These are phyloP conservation scores for Tricholoma matsutake DNA, from an alignment of 768 basidiomycete genomes.

Conservation along the genomic window DNA sequence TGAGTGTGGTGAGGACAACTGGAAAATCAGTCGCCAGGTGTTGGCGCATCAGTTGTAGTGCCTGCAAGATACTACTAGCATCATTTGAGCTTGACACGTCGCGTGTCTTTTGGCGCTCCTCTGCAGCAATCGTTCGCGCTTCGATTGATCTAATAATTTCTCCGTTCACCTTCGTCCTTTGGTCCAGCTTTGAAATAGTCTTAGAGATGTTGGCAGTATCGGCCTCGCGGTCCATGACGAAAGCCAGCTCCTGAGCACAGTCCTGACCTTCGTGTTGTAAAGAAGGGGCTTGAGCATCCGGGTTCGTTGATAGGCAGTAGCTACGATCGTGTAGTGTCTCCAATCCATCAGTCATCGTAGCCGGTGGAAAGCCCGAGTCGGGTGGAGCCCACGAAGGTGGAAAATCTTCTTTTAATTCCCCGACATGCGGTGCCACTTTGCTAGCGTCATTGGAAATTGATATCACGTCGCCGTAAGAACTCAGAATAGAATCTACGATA, in stretches of 20 bases:
- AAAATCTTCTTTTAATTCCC: neutral
- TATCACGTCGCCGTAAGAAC: slow-evolving; percentile 19
- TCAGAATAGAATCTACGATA: slow-evolving; percentile 22
- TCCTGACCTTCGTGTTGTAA: slow-evolving; percentile 12
- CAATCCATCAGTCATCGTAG: neutral
- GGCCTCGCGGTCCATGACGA: neutral
- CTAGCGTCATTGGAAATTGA: neutral
- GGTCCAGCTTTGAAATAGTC: slow-evolving; percentile 13
- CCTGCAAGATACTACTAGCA: neutral
- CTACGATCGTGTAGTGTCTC: slow-evolving; percentile 10
- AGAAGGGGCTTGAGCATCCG: slow-evolving; percentile 11
- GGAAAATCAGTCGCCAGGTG: slow-evolving; percentile 39
- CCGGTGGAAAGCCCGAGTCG: neutral
- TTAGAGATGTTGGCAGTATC: slow-evolving; percentile 4
- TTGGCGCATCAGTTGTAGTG: slow-evolving; percentile 20
- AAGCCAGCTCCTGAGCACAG: slow-evolving; percentile 11
- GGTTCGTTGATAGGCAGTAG: slow-evolving; percentile 1
- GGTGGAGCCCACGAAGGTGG: neutral
- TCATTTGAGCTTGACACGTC: slow-evolving; percentile 1
- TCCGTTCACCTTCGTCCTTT: slow-evolving; percentile 6
- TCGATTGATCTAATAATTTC: slow-evolving; percentile 4
- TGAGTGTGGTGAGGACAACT: slow-evolving; percentile 30
- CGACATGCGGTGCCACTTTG: neutral
- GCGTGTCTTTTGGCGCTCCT: slow-evolving; percentile 15
- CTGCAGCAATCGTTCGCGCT: slow-evolving; percentile 6